Base-by-base conservation (phyloP, 495 filamentous ascomycete species). In the Pyrenopolyporus hunteri region DNA sequence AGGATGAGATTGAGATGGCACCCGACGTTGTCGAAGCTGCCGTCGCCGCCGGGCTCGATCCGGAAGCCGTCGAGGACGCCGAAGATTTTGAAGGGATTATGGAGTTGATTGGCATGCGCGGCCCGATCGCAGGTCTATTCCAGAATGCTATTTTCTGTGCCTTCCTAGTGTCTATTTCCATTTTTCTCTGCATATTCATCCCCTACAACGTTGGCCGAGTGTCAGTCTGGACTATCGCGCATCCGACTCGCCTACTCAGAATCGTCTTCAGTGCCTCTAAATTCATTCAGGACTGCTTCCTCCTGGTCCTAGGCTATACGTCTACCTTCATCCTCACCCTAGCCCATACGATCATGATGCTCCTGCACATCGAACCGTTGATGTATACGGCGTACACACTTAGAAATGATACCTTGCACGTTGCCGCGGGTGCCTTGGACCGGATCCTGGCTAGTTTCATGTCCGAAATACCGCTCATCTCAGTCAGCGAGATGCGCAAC, bases 71-170 rank as follows among this genome's bases (percentile, higher is more conserved):
- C 28, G 94, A 98, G 48, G 92, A 96, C 62, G 91, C 88, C 7
- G 94, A 99, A 73, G 94, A 99, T 65, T 85, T 99, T n/a, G 94
- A 99, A 71, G 94, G 94, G 4, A 90, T 99, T 43, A 83, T 98
- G 79, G 94, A 99, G 69, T 82, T 99, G 8, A 87, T 99, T 28
- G 94, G 94, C 43, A 94, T 99, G 89, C 90, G 96, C 64, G 94
- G 94, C 0, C 95, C 95, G 1, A 77, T 98, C 2, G 87, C 88
- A 29, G 91, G 91, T 16, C 80, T 99, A 6, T 83, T 97, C 60
- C 94, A 98, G 69, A 98, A 98, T 61, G 92, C 87, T 29, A 88
- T 96, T 32, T 98, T 99, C 72, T 93, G 92, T 66, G 89, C 90
- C 22, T 85, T 97, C 52, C 81, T 99, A 16, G 89, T 99, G 10